A percentile compares a stretch with the other conserved stretches of the same genome.
Evolutionary conservation across 371 early-diverging fungal genomes (phyloP).

Genomic region (Mucor circinelloides): DNA sequence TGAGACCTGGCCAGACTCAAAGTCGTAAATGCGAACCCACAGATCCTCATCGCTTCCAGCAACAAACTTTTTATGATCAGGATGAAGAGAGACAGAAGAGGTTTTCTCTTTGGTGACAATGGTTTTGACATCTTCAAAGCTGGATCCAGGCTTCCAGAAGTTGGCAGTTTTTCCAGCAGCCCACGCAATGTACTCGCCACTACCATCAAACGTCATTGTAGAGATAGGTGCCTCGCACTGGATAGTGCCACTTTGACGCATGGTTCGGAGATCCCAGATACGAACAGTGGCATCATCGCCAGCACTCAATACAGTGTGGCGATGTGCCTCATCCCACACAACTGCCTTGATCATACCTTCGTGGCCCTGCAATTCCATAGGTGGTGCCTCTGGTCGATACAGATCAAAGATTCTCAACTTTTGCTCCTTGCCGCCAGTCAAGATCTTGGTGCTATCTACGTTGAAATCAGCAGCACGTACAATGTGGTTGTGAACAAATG

Average conservation of each 20-base stretch:
- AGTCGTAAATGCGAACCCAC: conserved; percentile 82
- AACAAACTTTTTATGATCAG: conserved; percentile 73
- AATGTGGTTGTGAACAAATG: conserved; percentile 77
- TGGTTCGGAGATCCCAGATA: conserved; percentile 76
- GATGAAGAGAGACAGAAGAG: conserved; percentile 80
- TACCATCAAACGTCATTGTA: conserved; percentile 70
- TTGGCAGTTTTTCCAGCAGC: conserved; percentile 75
- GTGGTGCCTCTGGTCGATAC: conserved; percentile 60
- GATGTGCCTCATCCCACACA: conserved; percentile 68
- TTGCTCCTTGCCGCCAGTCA: conserved; percentile 84
- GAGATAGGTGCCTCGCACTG: conserved; percentile 66
- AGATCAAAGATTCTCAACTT: conserved; percentile 80
- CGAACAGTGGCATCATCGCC: conserved; percentile 66
- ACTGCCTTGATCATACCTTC: conserved; percentile 69
- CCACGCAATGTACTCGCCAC: conserved; percentile 69
- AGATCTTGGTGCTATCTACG: conserved; percentile 65
- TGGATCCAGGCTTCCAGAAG: conserved; percentile 70
- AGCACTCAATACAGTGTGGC: conserved; percentile 62
- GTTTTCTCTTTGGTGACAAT: conserved; percentile 56
- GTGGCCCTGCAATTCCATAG: conserved; percentile 59
- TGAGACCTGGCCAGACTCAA: conserved; percentile 67
- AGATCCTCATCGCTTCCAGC: conserved; percentile 78
- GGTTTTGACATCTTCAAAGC: conserved; percentile 27
- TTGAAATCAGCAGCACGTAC: conserved; percentile 83
- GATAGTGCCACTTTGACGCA: conserved; percentile 60